Evolutionary conservation across 2,329 filamentous ascomycete species (phyloP).

Genomic region (Leptographium lundbergii): DNA sequence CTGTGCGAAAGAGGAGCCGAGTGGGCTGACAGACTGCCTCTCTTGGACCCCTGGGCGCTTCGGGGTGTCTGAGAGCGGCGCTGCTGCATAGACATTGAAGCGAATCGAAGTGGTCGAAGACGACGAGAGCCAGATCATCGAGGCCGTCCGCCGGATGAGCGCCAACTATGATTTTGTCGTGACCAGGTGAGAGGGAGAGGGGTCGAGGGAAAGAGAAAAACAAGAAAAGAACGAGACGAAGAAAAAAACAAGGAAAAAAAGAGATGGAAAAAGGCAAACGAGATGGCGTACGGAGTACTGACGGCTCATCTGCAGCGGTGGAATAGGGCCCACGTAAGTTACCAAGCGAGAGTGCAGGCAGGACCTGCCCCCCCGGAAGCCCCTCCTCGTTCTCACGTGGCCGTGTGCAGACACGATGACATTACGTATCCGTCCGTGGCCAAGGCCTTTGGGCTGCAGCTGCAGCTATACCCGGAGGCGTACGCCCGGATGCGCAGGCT

Average conservation of each 20-base stretch:
- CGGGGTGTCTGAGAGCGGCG: background rate
- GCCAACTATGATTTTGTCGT: constrained; percentile 86
- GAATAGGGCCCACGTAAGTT: constrained; percentile 84
- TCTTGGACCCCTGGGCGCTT: background rate
- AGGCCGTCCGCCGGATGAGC: constrained; percentile 80
- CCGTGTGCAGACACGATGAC: constrained; percentile 65
- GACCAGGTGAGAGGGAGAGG: constrained; percentile 42
- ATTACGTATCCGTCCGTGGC: constrained; percentile 94
- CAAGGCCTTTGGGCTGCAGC: constrained; percentile 67
- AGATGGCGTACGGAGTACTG: no score
- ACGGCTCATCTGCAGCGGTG: constrained; percentile 42
- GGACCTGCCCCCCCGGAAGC: no score
- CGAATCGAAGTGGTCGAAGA: constrained; percentile 88
- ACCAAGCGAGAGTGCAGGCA: no score
- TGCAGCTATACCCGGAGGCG: constrained; percentile 66
- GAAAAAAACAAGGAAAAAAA: background rate
- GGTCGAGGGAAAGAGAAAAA: background rate
- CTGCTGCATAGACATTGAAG: constrained; percentile 48
- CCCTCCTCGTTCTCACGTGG: no score
- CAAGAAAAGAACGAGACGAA: background rate
- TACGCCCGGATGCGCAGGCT: constrained; percentile 74
- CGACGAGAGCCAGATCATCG: constrained; percentile 79
- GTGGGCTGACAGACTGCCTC: background rate
- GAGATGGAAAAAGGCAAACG: background rate
- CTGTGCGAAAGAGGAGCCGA: background rate